A percentile compares a stretch with the other conserved stretches of the same genome.
These are phyloP conservation scores for Trichoderma gracile DNA, from an alignment of 2,329 filamentous ascomycete species.

Conservation along the genomic window DNA sequence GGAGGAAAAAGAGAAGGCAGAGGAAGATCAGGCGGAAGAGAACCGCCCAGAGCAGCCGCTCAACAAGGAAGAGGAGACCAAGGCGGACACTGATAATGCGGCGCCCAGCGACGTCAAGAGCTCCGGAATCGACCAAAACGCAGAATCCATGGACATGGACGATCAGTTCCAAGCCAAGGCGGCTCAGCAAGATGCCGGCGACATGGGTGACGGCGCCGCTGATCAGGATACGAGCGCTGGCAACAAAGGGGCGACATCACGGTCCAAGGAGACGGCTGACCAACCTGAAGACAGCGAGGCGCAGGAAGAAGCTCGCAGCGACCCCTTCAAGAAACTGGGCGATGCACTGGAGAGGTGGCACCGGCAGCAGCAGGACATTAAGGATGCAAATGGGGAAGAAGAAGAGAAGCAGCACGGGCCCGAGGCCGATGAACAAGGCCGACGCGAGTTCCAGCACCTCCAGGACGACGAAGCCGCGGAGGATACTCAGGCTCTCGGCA, in stretches of 20 bases:
- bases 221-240: constrained; percentile 64
- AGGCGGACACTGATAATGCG: constrained; percentile 60
- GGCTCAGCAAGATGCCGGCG: constrained; percentile 65
- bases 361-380: constrained; percentile 80
- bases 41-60: constrained; percentile 48
- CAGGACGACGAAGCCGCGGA: constrained; percentile 77
- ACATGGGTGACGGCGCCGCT: constrained; percentile 63
- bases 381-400: constrained; percentile 53
- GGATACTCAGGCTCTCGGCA: constrained; percentile 90
- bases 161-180: constrained; percentile 61
- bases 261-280: constrained; percentile 51
- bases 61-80: constrained; percentile 48
- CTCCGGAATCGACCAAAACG: constrained; percentile 65
- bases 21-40: constrained; percentile 47
- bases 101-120: constrained; percentile 65
- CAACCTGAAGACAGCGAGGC: constrained; percentile 49
- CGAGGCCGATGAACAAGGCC: constrained; percentile 64
- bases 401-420: constrained; percentile 50
- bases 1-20: constrained; percentile 53
- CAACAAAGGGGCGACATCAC: constrained; percentile 60
- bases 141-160: constrained; percentile 62
- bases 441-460: constrained; percentile 90
- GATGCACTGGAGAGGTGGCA: constrained; percentile 94
- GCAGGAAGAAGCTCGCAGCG: constrained; percentile 49
- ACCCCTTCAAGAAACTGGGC: constrained; percentile 92